phyloP scores from a whole-genome alignment of 1,284 basidiomycete species.

The Tilletia indica region DNA sequence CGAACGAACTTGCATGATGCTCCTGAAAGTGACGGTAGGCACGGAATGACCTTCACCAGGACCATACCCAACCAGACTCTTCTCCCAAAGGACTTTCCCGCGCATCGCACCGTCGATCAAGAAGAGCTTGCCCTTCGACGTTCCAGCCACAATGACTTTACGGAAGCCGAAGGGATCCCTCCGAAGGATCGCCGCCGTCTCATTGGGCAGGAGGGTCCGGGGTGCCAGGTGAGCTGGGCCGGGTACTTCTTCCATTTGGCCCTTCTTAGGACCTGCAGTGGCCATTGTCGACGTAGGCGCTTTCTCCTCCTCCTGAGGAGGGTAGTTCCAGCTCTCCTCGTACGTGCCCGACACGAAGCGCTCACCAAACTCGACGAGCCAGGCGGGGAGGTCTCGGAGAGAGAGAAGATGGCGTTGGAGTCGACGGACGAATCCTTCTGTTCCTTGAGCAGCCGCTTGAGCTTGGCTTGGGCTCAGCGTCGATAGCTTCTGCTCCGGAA shows the following conservation, averaged over 20 bases:
- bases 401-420: slow-evolving; percentile 43
- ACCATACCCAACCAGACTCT: slow-evolving; percentile 50
- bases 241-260: background rate
- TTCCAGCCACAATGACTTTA: slow-evolving; percentile 76
- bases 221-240: slow-evolving; percentile 3
- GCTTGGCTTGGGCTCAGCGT: slow-evolving; percentile 23
- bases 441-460: slow-evolving; percentile 41
- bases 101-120: slow-evolving; percentile 79
- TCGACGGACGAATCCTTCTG: slow-evolving; percentile 63
- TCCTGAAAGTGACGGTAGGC: slow-evolving; percentile 40
- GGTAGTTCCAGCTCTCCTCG: slow-evolving; percentile 57
- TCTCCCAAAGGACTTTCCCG: slow-evolving; percentile 54
- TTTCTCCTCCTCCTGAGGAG: slow-evolving; percentile 54
- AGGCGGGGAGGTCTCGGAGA: slow-evolving; percentile 69
- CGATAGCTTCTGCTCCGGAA: slow-evolving; percentile 67
- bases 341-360: slow-evolving; percentile 71
- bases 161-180: slow-evolving; percentile 80
- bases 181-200: slow-evolving; percentile 25
- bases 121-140: slow-evolving; percentile 72
- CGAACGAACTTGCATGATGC: slow-evolving; percentile 41
- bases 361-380: slow-evolving; percentile 67
- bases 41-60: slow-evolving; percentile 42
- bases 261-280: background rate
- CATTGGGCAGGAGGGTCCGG: background rate
- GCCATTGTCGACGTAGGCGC: slow-evolving; percentile 34